Base-by-base conservation (phyloP, 345 rosid genomes). In the Psidium friedrichsthalianum region DNA sequence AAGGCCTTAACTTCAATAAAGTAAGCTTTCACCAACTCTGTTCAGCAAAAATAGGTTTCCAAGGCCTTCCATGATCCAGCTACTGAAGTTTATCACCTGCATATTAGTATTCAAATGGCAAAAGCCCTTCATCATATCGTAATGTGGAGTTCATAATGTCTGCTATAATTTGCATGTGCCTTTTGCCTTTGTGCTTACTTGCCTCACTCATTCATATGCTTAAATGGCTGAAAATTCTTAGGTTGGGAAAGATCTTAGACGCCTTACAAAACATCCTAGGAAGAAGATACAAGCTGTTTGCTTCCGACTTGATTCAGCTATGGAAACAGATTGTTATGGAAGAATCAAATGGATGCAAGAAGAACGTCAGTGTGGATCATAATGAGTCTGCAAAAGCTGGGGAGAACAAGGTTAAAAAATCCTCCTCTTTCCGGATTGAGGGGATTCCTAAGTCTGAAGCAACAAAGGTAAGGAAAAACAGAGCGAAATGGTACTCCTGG, bases 241-340 rank as follows among this genome's bases (percentile, higher is more conserved):
- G 93, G 92, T 90, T 51, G 92, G 91, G 22, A 92, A 89, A 88
- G 89, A 86, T 55, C 90, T 92, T 56, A 84, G 90, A 42, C 85
- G 91, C 53, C 90, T 92, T 32, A 91, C 91, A 32, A 91, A 90
- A 84, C 94, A 92, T 87, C 93, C 94, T 6, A 86, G 82, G 88
- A 88, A 88, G 86, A 84, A 88, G 85, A 90, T 91, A 54, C 90
- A 83, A 78, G 76, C 87, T 56, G n/a, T 32, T 82, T 42, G 92
- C 92, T 52, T 84, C 88, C 27, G 88, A 89, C 82, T 82, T 92
- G 86, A 85, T 92, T 56, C 87, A 87, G 89, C 51, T 58, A 20
- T 91, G 93, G 92, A 90, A 90, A 89, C 87, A 74, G 86, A 84
- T 89, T 47, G 90, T 92, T 36, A 83, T 89, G 32, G 92, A 91